Percentiles rank a stretch among this genome's conserved stretches.
phyloP scores from a whole-genome alignment of 179 eudicot species.

The Camellia oleifera region DNA sequence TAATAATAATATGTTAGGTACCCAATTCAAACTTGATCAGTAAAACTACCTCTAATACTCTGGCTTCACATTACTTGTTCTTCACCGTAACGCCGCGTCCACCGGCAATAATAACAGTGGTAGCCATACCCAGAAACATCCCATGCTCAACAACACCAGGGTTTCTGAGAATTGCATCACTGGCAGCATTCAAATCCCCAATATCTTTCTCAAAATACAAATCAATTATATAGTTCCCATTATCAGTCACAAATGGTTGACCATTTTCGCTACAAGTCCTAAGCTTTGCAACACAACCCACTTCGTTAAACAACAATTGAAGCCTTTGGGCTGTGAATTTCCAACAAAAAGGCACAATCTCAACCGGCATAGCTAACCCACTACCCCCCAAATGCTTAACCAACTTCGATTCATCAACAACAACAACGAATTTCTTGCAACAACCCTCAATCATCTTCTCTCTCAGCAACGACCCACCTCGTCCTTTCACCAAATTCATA shows the following conservation, averaged over 20 bases:
- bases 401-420: slow-evolving; percentile 63
- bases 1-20: slow-evolving; percentile 10
- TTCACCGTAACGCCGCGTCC: slow-evolving; percentile 65
- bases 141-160: slow-evolving; percentile 93
- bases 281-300: slow-evolving; percentile 52
- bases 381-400: slow-evolving; percentile 55
- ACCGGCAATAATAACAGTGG: slow-evolving; percentile 81
- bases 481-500: slow-evolving; percentile 60
- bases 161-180: slow-evolving; percentile 72
- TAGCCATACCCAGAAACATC: slow-evolving; percentile 88
- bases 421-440: slow-evolving; percentile 53
- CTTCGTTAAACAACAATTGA: slow-evolving; percentile 31
- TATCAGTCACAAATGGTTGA: slow-evolving; percentile 61
- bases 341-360: slow-evolving; percentile 69
- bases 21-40: not conserved
- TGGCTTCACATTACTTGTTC: slow-evolving; percentile 38
- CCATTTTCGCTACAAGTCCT: slow-evolving; percentile 29
- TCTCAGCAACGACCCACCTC: slow-evolving; percentile 58
- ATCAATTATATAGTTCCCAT: slow-evolving; percentile 68
- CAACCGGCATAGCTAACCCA: slow-evolving; percentile 66
- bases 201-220: slow-evolving; percentile 75
- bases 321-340: slow-evolving; percentile 37
- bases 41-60: slow-evolving; percentile 12
- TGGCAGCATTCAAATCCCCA: slow-evolving; percentile 71
- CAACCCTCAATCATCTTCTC: slow-evolving; percentile 67